Evolutionary conservation across 192 early-diverging fungal genomes (phyloP), one percentile per base, ranked within the genome.

Genomic region (Irineochytrium annulatum): DNA sequence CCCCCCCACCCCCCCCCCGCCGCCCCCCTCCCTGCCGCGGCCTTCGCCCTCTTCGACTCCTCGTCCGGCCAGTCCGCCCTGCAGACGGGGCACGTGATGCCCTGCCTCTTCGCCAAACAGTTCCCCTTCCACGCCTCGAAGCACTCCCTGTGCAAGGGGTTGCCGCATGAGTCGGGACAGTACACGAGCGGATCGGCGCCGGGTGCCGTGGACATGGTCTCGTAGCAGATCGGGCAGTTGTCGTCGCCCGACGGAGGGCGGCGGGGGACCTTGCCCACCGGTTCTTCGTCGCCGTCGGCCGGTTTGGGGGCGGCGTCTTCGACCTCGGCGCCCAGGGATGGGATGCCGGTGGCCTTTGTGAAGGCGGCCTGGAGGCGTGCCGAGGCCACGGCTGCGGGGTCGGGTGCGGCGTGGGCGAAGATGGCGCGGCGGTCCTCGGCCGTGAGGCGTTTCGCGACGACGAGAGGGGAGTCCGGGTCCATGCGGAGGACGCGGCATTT

Each of bases 141-240:
- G 46, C 46, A 49, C 26, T 49, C 46, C 6, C 6, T 24, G 26
- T 49, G 46, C 46, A 22, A 17, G 6, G 46, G 11, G 24, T 22
- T 22, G 17, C 46, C 46, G 24, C 46, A 49, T 6, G 46, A 17
- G 6, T 5, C 8, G 17, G 24, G 6, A 22, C 46, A 49, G 26
- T 17, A 49, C 22, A 49, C 46, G 5, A 49, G 22, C 37, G 8
- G 37, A n/a, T n/a, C n/a, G n/a, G n/a, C n/a, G n/a, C n/a, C n/a
- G n/a, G n/a, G n/a, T 22, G 46, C 46, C 11, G 8, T 22, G 11
- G 46, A 14, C 8, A 6, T 6, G 5, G 46, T 8, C 22, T 49
- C 46, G 26, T 49, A 49, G 46, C 46, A 49, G 46, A 49, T 49
- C 6, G 46, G 46, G 22, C 46, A 49, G 26, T 8, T 6, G 26